Base-by-base conservation (phyloP, 768 basidiomycete genomes). In the Russula dissimulans region DNA sequence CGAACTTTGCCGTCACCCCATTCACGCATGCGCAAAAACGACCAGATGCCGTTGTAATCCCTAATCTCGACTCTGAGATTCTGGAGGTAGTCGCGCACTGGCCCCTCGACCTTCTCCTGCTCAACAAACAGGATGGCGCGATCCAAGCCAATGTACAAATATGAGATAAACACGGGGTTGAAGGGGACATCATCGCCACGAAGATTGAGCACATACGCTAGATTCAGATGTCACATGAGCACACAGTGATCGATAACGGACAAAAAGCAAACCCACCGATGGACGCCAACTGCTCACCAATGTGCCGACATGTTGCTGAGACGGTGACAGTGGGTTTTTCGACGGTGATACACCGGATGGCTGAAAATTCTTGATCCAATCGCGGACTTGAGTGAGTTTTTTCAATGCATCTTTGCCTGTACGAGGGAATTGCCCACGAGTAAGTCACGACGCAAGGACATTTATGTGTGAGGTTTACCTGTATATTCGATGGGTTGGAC, bases 131-230 rank as follows among this genome's bases (percentile, higher is more conserved):
- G 73, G n/a, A 84, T 75, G 6, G 81, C 77, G n/a, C 70, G 71
- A 12, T 84, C 76, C 9, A 81, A 69, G 4, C 84, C 79, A 43
- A 97, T 78, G 67, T 86, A 89, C 18, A 95, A 73, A 69, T 95
- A 98, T 0, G 89, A 81, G 54, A 88, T 89, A 75, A 97, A 95
- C 9, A 98, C 81, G 0, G 95, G 95, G 69, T 91, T 94, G 77
- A 84, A 91, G 0, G 91, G 91, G 49, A 97, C 86, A 67, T 97
- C 95, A 3, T 82, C 80, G 39, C 94, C 95, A 51, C 95, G 87
- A 56, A 95, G 75, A 69, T 98, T 98, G 38, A 97, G 76, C 3
- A 89, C 67, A 76, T 91, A 97, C 0, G 95, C 95, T 83, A 73
- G 34, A 26, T 14, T 36, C 47, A 36, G 15, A 14, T 3, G 46